phyloP scores from a whole-genome alignment of 176 grass and related monocot species.

The Oryza brachyantha region DNA sequence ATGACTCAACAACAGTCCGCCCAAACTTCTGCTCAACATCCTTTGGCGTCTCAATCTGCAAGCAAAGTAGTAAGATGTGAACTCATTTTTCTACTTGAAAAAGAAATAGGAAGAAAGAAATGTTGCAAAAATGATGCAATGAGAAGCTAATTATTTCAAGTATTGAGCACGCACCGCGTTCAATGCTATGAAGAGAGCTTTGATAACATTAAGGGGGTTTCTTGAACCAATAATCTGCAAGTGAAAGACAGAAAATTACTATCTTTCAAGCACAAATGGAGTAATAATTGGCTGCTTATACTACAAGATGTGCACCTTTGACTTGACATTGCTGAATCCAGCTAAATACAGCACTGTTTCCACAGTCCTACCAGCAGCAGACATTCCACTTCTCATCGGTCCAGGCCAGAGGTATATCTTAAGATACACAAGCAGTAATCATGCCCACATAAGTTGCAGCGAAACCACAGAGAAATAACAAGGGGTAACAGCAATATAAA shows the following conservation, averaged over 20 bases:
- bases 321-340: constrained; percentile 87
- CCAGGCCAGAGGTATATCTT: constrained; percentile 95
- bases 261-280: neutral
- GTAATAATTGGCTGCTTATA: neutral
- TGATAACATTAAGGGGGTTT: constrained; percentile 87
- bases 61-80: neutral
- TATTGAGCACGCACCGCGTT: constrained; percentile 65
- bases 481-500: neutral
- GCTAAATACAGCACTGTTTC: constrained; percentile 83
- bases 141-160: neutral
- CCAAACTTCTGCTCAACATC: constrained; percentile 97
- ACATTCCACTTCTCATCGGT: constrained; percentile 68
- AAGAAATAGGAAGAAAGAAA: neutral
- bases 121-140: neutral
- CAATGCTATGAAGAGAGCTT: constrained; percentile 91
- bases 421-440: constrained; percentile 17
- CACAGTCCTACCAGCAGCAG: constrained; percentile 59
- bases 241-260: neutral
- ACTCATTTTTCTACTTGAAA: neutral
- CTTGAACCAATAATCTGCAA: constrained; percentile 94
- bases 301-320: constrained; percentile 55
- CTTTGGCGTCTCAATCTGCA: constrained; percentile 88
- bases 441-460: neutral
- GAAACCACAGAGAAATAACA: neutral
- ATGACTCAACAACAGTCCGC: constrained; percentile 87